These are phyloP conservation scores for Citrullus colocynthis DNA, from an alignment of 306 rosid species.

Conservation along the genomic window DNA sequence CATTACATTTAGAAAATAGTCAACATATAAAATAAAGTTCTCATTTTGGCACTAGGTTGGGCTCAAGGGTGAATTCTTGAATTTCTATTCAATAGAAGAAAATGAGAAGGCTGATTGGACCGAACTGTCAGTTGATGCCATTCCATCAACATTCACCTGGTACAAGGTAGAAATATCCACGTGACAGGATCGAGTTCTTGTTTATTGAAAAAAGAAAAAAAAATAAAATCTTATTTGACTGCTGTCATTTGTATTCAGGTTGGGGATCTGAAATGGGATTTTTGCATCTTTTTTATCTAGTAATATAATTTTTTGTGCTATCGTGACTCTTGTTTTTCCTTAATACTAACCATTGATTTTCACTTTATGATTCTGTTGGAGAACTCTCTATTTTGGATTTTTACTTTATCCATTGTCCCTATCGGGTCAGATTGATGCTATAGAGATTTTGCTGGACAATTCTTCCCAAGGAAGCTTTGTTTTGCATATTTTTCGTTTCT, in stretches of 20 bases:
- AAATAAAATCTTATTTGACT: background rate
- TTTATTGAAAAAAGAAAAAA: background rate
- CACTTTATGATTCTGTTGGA: background rate
- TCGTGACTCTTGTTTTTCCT: background rate
- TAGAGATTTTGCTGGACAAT: background rate
- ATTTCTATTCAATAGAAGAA: conserved; percentile 40
- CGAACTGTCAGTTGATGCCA: conserved; percentile 37
- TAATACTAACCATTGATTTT: background rate
- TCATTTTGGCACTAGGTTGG: conserved; percentile 55
- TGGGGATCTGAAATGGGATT: background rate
- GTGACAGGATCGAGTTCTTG: conserved; percentile 3
- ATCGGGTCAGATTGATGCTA: background rate
- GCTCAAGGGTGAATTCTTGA: conserved; percentile 60
- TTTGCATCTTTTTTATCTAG: background rate
- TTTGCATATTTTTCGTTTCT: background rate
- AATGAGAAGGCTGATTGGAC: conserved; percentile 54
- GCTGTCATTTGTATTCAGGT: background rate
- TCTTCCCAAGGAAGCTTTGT: background rate
- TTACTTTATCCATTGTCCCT: background rate
- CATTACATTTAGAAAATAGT: background rate
- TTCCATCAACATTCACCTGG: conserved; percentile 70
- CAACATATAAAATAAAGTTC: background rate
- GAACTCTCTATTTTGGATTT: background rate
- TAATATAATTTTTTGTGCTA: background rate
- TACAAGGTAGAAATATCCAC: conserved; percentile 56